phyloP scores from a whole-genome alignment of 768 basidiomycete genomes.

The Udeniomyces megalosporus region DNA sequence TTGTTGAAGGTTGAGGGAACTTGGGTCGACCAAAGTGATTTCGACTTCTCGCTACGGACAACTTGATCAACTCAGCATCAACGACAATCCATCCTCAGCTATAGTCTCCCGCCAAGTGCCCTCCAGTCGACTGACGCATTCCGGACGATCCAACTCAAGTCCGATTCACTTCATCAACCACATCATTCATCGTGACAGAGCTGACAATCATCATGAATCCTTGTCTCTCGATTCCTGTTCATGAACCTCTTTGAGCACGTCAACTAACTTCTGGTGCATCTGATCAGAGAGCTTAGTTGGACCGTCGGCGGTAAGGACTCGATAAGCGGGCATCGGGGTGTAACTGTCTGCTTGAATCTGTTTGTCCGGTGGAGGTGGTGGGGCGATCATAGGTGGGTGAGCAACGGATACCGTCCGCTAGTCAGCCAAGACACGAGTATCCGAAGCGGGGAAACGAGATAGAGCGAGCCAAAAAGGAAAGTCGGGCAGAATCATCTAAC shows the following conservation, averaged over 20 bases:
- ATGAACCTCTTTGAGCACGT: not conserved
- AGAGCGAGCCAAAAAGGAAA: not conserved
- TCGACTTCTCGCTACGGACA: too few relatives aligned
- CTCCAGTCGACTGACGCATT: too few relatives aligned
- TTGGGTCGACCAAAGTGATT: too few relatives aligned
- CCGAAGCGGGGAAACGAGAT: not conserved
- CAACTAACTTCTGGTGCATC: conserved; percentile 8
- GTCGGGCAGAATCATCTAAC: not conserved
- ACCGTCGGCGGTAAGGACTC: conserved; percentile 1
- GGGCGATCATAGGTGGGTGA: not conserved
- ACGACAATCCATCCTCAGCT: too few relatives aligned
- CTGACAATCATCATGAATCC: not conserved
- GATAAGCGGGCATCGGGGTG: not conserved
- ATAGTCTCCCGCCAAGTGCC: too few relatives aligned
- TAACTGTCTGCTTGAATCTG: conserved; percentile 4
- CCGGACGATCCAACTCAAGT: too few relatives aligned
- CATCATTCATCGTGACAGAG: too few relatives aligned
- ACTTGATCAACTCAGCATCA: too few relatives aligned
- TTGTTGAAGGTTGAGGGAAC: too few relatives aligned
- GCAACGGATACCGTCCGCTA: too few relatives aligned
- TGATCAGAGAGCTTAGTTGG: not conserved
- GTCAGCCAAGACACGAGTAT: not conserved
- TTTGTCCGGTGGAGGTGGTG: not conserved
- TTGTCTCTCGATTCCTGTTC: not conserved
- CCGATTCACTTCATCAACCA: too few relatives aligned